Base-by-base conservation (phyloP, 306 rosid genomes). In the Alnus glutinosa region DNA sequence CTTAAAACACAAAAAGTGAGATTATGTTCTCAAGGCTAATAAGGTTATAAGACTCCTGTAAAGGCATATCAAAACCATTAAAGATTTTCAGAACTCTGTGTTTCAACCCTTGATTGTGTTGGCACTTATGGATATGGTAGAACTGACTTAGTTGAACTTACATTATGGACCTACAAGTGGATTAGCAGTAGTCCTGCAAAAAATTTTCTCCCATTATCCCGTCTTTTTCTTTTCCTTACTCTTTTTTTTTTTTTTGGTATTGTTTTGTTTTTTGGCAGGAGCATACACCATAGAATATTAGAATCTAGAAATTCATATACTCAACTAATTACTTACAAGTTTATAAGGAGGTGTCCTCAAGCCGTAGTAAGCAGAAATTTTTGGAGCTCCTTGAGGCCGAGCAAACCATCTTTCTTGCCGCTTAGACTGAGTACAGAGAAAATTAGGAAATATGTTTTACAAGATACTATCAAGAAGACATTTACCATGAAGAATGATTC, bases 321-420 rank as follows among this genome's bases (percentile, higher is more conserved):
- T 50, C 42, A 42, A 71, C 55, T 13, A 71, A 73, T 57, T 75
- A 85, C 97, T 91, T 79, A 95, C 98, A 80, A 87, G 92, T 80
- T 88, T 88, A 83, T 88, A 95, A 42, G 98, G 98, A 15, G 98
- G 99, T 34, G 90, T 87, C 92, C 82, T 93, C 89, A 93, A 84
- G 84, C 97, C 94, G 82, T 92, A 88, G 86, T 89, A 93, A 79
- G 91, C 87, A 52, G 75, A 78, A 72, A 89, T 82, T 76, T 85
- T 87, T 51, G 81, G 84, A 85, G 88, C 83, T 80, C 90, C 82
- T 49, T 77, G 67, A 48, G 84, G 76, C 67, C 64, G 54, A 75
- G 77, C 75, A 48, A 78, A 78, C 82, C 83, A 79, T 79, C 78
- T 74, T 80, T 77, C 86, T 77, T 78, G 88, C 87, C 81, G 84